Base-by-base conservation (phyloP, 148 eudicot genomes). In the Dianthus caryophyllus region DNA sequence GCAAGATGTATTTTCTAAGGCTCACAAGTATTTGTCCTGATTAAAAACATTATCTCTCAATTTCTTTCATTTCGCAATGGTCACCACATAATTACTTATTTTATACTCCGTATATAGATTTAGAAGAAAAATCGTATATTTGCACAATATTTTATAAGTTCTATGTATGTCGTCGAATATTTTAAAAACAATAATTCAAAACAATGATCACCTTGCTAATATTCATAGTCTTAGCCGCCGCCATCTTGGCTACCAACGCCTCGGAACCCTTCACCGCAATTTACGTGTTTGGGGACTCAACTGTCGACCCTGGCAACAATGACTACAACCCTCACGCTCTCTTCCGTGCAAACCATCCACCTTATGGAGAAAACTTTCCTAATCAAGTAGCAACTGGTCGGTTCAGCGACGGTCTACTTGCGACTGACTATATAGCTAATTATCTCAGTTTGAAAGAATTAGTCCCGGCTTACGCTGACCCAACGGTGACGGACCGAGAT, bases 241-340 rank as follows among this genome's bases (percentile, higher is more conserved):
- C 57, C 31, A 33, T 44, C 55, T 17, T 68, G 1, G 10, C 66
- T 33, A 4, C 61, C 20, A 22, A 38, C 43, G 13, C 47, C 36
- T 60, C 65, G 13, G 64, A 44, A 9, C 66, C 76, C 2, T 22
- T 73, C 54, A 14, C 79, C 0, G 73, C 82, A 17, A 5, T 79
- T 1, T 75, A 71, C 27, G 77, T 69, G 7, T 79, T 79, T 36
- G 82, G 82, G 1, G 82, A 79, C 74, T 79, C 82, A 5, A 79
- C 82, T 0, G 79, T 72, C 22, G 82, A 79, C 64, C 73, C 79
- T 15, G 82, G 82, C 2, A 79, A 79, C 71, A 79, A 75, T 62
- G 47, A 79, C 78, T 49, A 64, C 65, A 11, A 62, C 17, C 58
- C 60, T 12, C 39, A 61, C 0, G 70, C 71, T 2, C 12, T 72